Evolutionary conservation across 495 filamentous ascomycete species (phyloP), one percentile per base, ranked within the genome.

Genomic region (Rhypophila decipiens): DNA sequence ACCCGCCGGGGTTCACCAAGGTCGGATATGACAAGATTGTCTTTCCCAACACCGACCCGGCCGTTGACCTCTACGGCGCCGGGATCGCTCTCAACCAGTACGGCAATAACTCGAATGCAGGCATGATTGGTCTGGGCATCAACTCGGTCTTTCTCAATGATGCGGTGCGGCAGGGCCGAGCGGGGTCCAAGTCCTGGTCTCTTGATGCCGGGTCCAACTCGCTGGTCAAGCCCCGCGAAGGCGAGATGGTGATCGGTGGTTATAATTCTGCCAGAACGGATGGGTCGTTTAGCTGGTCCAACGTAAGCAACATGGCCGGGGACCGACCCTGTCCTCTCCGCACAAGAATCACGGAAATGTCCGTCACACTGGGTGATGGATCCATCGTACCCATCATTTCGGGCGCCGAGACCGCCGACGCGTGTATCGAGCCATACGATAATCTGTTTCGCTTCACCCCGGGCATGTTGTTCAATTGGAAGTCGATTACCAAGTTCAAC

Each of bases 391-490:
- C 44, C 13, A 38, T 46, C n/a, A 46, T 21, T 9, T 46, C 44
- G 18, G 34, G 17, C 15, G 38, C 47, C 39, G 51, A 54, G 27
- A 13, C 24, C 11, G 43, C 52, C 38, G 43, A 40, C 13, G 47
- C 51, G 9, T 54, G 51, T 31, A 54, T 54, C 29, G 51, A 54
- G 35, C 51, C 51, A 5, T 54, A 54, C 40, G 51, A 54, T 23
- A 54, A 54, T 31, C 17, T 54, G 38, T 54, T 54, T 31, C 47
- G 51, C 37, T 54, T 51, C 38, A 54, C 51, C 5, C 18, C 37
- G 7, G 48, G 47, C 49, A 54, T 54, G 51, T 33, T 54, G 10
- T 29, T 43, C 24, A 45, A 40, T 39, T 54, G 37, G 38, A 54
- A 54, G 47, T n/a, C 45, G 23, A 45, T 45, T 17, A 51, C 48